Conservation (phyloP, 345 rosid genomes). For the Camelina sativa region DNA sequence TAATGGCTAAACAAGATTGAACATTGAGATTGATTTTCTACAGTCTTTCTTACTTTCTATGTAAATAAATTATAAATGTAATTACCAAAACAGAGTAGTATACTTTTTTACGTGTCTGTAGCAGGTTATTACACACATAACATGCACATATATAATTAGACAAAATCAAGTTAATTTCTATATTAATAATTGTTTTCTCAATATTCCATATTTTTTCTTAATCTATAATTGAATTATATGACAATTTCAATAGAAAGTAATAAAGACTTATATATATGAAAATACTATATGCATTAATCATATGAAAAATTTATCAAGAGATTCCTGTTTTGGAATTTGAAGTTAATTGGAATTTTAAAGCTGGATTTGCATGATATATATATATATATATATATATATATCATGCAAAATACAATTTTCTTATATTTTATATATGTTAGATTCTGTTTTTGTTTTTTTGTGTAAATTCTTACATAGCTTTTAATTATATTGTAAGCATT, state of each 20-base stretch:
- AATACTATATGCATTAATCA: neutral
- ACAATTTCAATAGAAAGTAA: no score
- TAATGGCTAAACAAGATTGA: conserved; percentile 2
- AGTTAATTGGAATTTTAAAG: no score
- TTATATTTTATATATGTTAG: no score
- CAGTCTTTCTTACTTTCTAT: neutral
- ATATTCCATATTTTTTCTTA: neutral
- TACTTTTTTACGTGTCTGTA: neutral
- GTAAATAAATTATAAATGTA: neutral
- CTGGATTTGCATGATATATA: no score
- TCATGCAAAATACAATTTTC: no score
- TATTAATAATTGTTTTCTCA: neutral
- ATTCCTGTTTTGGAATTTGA: neutral
- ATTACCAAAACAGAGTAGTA: neutral
- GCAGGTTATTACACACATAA: neutral
- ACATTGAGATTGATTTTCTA: neutral
- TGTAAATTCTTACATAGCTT: no score
- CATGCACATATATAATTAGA: neutral
- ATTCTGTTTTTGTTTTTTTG: no score
- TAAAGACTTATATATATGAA: no score
- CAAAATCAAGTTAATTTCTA: neutral
- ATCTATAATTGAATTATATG: no score
- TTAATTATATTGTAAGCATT: neutral
- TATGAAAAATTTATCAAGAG: neutral
- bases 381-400: no score